Evolutionary conservation across 345 rosid genomes (phyloP).

Genomic region (Acer campestre): DNA sequence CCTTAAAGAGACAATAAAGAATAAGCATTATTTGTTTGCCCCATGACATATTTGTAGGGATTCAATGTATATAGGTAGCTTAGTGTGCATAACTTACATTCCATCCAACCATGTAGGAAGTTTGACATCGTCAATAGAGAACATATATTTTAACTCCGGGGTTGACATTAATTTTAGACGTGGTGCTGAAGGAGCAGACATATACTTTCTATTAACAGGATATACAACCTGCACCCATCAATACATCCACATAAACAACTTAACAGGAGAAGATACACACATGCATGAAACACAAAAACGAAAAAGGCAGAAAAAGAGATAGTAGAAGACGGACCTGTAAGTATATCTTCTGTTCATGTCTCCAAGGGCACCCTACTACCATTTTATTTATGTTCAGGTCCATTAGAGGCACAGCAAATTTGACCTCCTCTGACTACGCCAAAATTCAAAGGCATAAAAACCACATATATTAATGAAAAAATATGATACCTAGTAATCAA

Average conservation of each 20-base stretch:
- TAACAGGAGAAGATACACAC: background rate
- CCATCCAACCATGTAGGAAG: constrained; percentile 93
- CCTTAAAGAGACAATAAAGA: constrained; percentile 47
- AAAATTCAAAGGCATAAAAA: constrained; percentile 59
- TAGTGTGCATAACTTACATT: constrained; percentile 55
- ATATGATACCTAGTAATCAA: background rate
- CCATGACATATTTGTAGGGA: constrained; percentile 1
- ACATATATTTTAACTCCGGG: constrained; percentile 63
- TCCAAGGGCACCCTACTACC: constrained; percentile 91
- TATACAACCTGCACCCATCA: constrained; percentile 65
- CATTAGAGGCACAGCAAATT: constrained; percentile 87
- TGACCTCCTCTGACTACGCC: constrained; percentile 93
- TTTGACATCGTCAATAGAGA: constrained; percentile 85
- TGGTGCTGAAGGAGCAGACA: constrained; percentile 73
- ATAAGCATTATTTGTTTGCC: constrained; percentile 14
- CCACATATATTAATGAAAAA: constrained; percentile 34
- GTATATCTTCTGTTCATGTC: constrained; percentile 80
- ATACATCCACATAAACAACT: constrained; percentile 16
- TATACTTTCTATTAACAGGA: constrained; percentile 76
- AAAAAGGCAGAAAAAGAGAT: constrained; percentile 5
- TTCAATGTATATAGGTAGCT: constrained; percentile 19
- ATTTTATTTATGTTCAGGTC: constrained; percentile 77
- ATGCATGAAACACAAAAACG: background rate
- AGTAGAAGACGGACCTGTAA: constrained; percentile 66
- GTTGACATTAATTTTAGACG: constrained; percentile 78